Percentiles rank a stretch among this genome's conserved stretches.
Evolutionary conservation across 345 rosid species (phyloP).

Genomic region (Pseudoturritis turrita): DNA sequence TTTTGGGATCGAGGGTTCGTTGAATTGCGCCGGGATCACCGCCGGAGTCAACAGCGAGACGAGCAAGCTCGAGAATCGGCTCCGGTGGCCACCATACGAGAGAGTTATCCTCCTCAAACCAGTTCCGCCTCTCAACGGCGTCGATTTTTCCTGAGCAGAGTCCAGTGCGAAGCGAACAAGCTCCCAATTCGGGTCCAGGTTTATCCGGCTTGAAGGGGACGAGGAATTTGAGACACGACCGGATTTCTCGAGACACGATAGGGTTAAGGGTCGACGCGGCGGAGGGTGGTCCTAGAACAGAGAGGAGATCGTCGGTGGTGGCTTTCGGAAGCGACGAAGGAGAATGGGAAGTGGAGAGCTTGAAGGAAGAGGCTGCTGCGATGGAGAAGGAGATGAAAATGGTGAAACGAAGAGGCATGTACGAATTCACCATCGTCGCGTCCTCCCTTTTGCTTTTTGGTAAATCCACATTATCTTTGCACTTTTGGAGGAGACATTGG

Average conservation of each 20-base stretch:
- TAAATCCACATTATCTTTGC: background rate
- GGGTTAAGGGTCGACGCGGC: slow-evolving; percentile 51
- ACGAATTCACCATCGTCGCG: slow-evolving; percentile 31
- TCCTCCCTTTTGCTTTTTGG: background rate
- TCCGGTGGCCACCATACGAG: slow-evolving; percentile 94
- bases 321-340: slow-evolving; percentile 47
- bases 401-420: slow-evolving; percentile 38
- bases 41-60: slow-evolving; percentile 83
- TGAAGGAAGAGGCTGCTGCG: slow-evolving; percentile 39
- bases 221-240: slow-evolving; percentile 69
- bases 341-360: slow-evolving; percentile 21
- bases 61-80: slow-evolving; percentile 77
- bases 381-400: slow-evolving; percentile 53
- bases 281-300: slow-evolving; percentile 53
- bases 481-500: background rate
- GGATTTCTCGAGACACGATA: slow-evolving; percentile 46
- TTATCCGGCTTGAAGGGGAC: slow-evolving; percentile 48
- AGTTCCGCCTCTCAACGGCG: slow-evolving; percentile 9
- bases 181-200: background rate
- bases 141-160: slow-evolving; percentile 17
- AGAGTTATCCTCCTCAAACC: slow-evolving; percentile 38
- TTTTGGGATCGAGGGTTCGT: slow-evolving; percentile 61
- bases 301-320: slow-evolving; percentile 64
- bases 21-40: slow-evolving; percentile 72
- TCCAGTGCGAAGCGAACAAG: slow-evolving; percentile 22